phyloP scores from a whole-genome alignment of 2,329 filamentous ascomycete genomes.

The Xylaria sp. region DNA sequence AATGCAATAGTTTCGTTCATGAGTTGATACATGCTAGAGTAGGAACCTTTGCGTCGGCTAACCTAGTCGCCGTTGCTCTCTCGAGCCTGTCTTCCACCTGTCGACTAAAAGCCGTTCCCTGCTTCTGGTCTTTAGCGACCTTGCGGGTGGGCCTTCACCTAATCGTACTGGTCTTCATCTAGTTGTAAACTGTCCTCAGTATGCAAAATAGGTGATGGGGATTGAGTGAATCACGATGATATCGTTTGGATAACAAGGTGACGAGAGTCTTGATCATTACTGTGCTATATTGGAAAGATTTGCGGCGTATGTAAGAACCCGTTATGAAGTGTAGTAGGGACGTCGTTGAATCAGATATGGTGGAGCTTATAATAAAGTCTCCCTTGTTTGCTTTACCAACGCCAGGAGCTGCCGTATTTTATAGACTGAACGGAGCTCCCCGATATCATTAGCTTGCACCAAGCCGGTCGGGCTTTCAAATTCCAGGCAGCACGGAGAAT shows the following conservation, averaged over 20 bases:
- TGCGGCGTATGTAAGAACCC: too few relatives aligned
- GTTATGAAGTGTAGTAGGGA: too few relatives aligned
- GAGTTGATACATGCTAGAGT: conserved; percentile 2
- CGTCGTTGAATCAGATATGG: too few relatives aligned
- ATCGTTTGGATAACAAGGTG: not conserved
- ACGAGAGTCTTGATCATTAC: not conserved
- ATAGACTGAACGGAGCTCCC: too few relatives aligned
- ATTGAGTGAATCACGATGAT: not conserved
- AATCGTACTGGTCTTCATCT: not conserved
- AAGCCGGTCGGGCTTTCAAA: too few relatives aligned
- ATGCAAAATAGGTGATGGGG: not conserved
- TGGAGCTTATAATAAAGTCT: too few relatives aligned
- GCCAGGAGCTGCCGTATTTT: too few relatives aligned
- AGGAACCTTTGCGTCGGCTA: conserved; percentile 5
- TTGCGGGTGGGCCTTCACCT: not conserved
- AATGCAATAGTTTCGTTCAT: conserved; percentile 7
- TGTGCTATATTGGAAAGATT: too few relatives aligned
- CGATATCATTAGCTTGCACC: too few relatives aligned
- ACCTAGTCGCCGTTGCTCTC: conserved; percentile 8
- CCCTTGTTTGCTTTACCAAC: too few relatives aligned
- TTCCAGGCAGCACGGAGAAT: too few relatives aligned
- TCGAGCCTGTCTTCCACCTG: conserved; percentile 4
- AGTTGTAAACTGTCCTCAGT: not conserved
- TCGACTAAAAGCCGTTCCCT: not conserved
- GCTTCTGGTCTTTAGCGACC: not conserved